Evolutionary conservation across 2,329 filamentous ascomycete genomes (phyloP), one percentile per base, ranked within the genome.

Genomic region (Hypoxylon sp.): DNA sequence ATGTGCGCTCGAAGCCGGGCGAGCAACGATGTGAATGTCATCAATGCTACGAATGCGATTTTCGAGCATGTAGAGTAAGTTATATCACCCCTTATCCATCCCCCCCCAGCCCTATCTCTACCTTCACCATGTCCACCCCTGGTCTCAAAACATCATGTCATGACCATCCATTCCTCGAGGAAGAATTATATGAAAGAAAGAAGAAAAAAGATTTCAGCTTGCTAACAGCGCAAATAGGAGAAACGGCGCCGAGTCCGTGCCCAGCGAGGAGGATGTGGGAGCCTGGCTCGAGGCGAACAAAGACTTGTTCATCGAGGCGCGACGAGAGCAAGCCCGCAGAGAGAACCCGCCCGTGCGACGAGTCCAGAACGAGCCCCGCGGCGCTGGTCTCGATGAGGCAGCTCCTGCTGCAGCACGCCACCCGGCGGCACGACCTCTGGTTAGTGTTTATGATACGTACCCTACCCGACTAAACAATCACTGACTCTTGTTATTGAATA

Each of bases 231-330:
- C 20, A 21, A 26, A 45, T 29, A 55, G 51, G 7, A 52, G 46
- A 37, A 19, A 59, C 15, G 55, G 51, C 7, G n/a, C n/a, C 16
- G 37, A 34, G 12, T 43, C 58, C 9, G 34, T 59, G 29, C 55
- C 54, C 3, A 42, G 15, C 21, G 23, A 44, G 7, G 27, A 50
- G 7, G 20, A 27, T 7, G 19, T 60, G n/a, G 35, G 31, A 11
- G 21, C 26, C 23, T 60, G 58, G 51, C 48, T 60, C 7, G 42
- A 51, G 13, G 21, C 21, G n/a, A 30, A 56, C 37, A 58, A 54
- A 27, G 16, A 46, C 4, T 19, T 42, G 11, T 57, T 59, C 29
- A 41, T 49, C 17, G 31, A 32, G 37, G 43, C 30, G 7, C 26
- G 35, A 7, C 2, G 27, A 9, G 27, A 31, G 7, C 15, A 8